Conservation (phyloP, 345 rosid genomes). For the Brassica nigra region DNA sequence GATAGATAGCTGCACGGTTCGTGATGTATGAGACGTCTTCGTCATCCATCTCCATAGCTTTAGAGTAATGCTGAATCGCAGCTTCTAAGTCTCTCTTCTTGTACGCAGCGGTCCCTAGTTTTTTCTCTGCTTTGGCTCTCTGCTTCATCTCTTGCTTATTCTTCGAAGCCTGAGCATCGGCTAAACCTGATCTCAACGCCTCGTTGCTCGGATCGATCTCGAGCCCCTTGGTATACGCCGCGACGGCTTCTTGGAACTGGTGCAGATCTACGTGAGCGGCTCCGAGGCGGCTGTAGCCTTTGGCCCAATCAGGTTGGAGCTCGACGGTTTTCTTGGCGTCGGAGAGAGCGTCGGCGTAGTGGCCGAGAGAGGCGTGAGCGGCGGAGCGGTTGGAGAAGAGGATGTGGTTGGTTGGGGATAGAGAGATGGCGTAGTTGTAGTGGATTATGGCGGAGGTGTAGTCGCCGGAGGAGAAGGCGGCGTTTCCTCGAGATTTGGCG, state of each 20-base stretch:
- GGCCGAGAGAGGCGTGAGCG: constrained; percentile 73
- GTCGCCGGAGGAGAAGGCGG: constrained; percentile 91
- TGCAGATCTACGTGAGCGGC: constrained; percentile 73
- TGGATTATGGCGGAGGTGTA: constrained; percentile 65
- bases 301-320: constrained; percentile 87
- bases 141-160: constrained; percentile 43
- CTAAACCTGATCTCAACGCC: constrained; percentile 69
- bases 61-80: constrained; percentile 74
- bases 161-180: constrained; percentile 62
- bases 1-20: constrained; percentile 90
- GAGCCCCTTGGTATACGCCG: constrained; percentile 74
- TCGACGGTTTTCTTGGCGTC: constrained; percentile 91
- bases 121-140: constrained; percentile 64
- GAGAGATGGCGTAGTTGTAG: constrained; percentile 72
- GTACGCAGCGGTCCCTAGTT: constrained; percentile 72
- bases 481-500: constrained; percentile 86
- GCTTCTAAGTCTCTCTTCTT: constrained; percentile 85
- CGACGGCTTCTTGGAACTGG: constrained; percentile 57
- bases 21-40: constrained; percentile 74
- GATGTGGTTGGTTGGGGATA: constrained; percentile 59
- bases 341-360: constrained; percentile 63
- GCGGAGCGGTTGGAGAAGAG: constrained; percentile 97
- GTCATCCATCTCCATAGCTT: constrained; percentile 39
- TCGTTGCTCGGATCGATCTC: constrained; percentile 83
- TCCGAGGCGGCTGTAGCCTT: constrained; percentile 90